Conservation (phyloP, 495 filamentous ascomycete genomes). For the Cercophora newfieldiana region DNA sequence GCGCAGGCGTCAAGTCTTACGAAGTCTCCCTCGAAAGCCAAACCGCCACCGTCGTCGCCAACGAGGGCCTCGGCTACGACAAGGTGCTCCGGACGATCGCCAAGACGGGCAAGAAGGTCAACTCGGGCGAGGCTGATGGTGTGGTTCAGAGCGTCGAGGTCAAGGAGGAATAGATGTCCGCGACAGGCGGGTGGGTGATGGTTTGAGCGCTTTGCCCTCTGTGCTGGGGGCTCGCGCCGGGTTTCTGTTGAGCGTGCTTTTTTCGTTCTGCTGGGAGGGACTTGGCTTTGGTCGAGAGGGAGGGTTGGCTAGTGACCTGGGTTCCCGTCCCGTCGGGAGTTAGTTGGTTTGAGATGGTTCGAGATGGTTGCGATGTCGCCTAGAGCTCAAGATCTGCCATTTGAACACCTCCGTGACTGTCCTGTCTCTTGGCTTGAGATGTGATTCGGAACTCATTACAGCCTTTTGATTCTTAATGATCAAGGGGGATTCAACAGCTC, state of each 20-base stretch:
- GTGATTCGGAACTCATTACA: too few relatives aligned
- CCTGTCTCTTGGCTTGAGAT: too few relatives aligned
- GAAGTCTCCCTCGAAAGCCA: constrained; percentile 84
- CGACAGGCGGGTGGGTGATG: not conserved
- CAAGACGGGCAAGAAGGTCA: constrained; percentile 95
- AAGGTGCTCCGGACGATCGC: constrained; percentile 83
- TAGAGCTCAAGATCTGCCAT: too few relatives aligned
- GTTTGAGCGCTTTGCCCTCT: not conserved
- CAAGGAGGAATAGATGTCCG: constrained; percentile 24
- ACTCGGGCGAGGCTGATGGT: constrained; percentile 64
- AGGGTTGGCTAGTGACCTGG: too few relatives aligned
- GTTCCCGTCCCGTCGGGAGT: too few relatives aligned
- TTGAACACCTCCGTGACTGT: too few relatives aligned
- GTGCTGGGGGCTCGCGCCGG: not conserved
- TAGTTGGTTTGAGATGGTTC: too few relatives aligned
- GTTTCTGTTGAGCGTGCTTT: not conserved
- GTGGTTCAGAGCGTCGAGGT: constrained; percentile 48
- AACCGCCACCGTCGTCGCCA: constrained; percentile 70
- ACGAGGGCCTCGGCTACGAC: constrained; percentile 65
- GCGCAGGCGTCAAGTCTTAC: constrained; percentile 78
- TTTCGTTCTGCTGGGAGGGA: not conserved
- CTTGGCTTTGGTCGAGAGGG: not conserved
- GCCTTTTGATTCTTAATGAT: too few relatives aligned
- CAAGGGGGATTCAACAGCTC: too few relatives aligned
- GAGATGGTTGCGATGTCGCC: too few relatives aligned